Percentiles rank a stretch among this genome's conserved stretches.
phyloP scores from a whole-genome alignment of 2,329 filamentous ascomycete species.

The Chaetomium olivaceum region DNA sequence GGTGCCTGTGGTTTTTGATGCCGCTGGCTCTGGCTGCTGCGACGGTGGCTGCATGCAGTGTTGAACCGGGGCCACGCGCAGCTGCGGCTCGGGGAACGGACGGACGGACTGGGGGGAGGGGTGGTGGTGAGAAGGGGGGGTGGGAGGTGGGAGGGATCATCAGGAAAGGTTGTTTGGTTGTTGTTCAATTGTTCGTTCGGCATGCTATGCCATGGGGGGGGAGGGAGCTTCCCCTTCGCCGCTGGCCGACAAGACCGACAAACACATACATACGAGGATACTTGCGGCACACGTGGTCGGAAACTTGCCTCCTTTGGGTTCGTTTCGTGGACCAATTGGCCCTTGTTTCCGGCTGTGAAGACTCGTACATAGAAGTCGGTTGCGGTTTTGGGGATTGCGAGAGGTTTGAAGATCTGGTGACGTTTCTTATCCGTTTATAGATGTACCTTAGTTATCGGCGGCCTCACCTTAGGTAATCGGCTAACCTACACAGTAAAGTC shows the following conservation, averaged over 20 bases:
- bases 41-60: not conserved
- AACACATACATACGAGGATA: not conserved
- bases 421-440: not conserved
- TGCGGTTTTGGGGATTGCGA: not conserved
- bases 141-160: too few relatives aligned
- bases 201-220: not conserved
- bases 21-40: too few relatives aligned
- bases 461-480: not conserved
- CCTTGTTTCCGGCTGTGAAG: not conserved
- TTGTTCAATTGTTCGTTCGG: too few relatives aligned
- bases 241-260: too few relatives aligned
- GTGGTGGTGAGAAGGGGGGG: too few relatives aligned
- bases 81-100: not conserved
- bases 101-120: too few relatives aligned
- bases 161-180: not conserved
- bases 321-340: not conserved
- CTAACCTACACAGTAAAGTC: not conserved
- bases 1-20: slow-evolving; percentile 7
- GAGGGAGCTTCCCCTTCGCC: not conserved
- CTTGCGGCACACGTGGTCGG: not conserved
- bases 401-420: not conserved
- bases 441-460: not conserved
- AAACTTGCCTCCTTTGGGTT: not conserved
- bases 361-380: not conserved
- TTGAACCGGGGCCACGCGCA: not conserved